phyloP scores from a whole-genome alignment of 495 filamentous ascomycete species.

The Hypomontagnella submonticulosa region DNA sequence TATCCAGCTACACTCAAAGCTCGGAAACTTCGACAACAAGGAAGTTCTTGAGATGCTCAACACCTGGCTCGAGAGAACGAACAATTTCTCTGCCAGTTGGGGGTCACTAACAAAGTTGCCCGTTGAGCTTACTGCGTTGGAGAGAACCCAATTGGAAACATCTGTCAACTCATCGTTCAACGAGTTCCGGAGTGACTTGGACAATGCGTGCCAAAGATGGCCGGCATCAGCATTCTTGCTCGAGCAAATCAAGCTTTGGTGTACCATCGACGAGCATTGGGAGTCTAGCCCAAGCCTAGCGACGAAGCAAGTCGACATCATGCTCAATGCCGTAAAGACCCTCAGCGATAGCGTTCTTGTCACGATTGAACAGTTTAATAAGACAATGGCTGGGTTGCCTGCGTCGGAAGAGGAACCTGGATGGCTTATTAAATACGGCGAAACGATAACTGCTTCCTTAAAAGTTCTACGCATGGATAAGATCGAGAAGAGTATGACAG shows the following conservation, averaged over 20 bases:
- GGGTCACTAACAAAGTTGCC: conserved; percentile 66
- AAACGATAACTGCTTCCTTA: conserved; percentile 64
- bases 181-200: conserved; percentile 58
- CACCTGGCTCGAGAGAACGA: conserved; percentile 62
- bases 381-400: conserved; percentile 56
- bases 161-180: conserved; percentile 58
- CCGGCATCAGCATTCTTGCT: conserved; percentile 72
- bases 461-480: conserved; percentile 67
- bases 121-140: conserved; percentile 59
- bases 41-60: conserved; percentile 56
- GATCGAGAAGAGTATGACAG: conserved; percentile 56
- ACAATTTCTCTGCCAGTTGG: conserved; percentile 51
- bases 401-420: conserved; percentile 65
- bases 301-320: conserved; percentile 49
- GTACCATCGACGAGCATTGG: conserved; percentile 35
- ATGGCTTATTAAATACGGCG: conserved; percentile 72
- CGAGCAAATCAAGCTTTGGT: conserved; percentile 67
- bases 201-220: conserved; percentile 54
- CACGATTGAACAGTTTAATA: conserved; percentile 76
- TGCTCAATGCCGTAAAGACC: conserved; percentile 68
- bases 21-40: conserved; percentile 62
- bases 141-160: conserved; percentile 54
- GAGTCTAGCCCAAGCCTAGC: conserved; percentile 9
- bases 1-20: conserved; percentile 69
- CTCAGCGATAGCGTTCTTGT: conserved; percentile 75